Base-by-base conservation (phyloP, 202 grass and related monocot species). In the Alloteropsis angusta region DNA sequence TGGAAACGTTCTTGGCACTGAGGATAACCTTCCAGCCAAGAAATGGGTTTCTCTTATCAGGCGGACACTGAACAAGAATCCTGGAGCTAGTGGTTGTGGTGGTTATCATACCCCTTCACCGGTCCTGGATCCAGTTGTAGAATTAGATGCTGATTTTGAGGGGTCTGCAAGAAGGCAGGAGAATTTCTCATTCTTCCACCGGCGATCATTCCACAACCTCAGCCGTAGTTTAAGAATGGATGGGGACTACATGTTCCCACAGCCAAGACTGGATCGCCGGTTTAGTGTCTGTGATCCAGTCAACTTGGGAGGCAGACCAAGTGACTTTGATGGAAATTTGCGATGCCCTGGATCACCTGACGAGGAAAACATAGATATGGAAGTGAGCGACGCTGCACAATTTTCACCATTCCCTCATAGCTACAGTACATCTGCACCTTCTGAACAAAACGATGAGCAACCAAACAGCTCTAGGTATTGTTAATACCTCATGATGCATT, bases 41-140 rank as follows among this genome's bases (percentile, higher is more conserved):
- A 97, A 97, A 82, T 97, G 93, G 93, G 85, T 93, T 23, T 85
- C 85, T 11, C 93, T 97, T 30, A 97, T 88, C 65, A 87, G 88
- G 65, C 86, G 77, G 43, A 85, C 93, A 41, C 78, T 97, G 65
- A 93, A 93, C 65, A 93, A 86, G 65, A 87, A 82, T 80, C 90
- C 88, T 43, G 82, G 84, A 37, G 41, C 90, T 1, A 47, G 46
- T 50, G 81, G 85, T 67, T 84, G 62, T 46, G 68, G 85, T 73
- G 83, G 80, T 56, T 90, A 86, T 38, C 83, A 69, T 41, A 88
- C 87, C 0, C 81, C 85, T 4, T 93, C 90, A 19, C 90, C 93
- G 4, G 77, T 87, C 66, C 78, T 89, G 21, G 76, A 93, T 82
- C 93, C 90, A 13, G 76, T 93, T 28, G 83, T 86, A 44, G 93